phyloP scores from a whole-genome alignment of 2,329 filamentous ascomycete species.

The Aspergillus uvarum region DNA sequence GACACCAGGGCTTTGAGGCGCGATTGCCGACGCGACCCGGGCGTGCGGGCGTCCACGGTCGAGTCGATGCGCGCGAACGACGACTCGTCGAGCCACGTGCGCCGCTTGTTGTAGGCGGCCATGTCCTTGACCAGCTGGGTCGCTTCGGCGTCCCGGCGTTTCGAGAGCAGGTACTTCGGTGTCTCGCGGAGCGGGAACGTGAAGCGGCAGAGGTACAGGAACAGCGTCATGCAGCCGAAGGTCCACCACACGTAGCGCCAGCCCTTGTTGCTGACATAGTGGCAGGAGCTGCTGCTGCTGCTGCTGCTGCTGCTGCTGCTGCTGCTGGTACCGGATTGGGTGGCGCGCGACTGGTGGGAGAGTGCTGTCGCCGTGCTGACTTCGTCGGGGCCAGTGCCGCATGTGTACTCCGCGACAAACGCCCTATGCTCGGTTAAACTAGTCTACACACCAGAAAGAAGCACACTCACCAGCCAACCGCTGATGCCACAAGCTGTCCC shows the following conservation, averaged over 20 bases:
- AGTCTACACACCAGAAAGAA: too few species aligned
- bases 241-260: slow-evolving; percentile 28
- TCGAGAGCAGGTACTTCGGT: slow-evolving; percentile 20
- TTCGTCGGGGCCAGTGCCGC: slow-evolving; percentile 23
- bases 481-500: slow-evolving; percentile 19
- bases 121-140: slow-evolving; percentile 23
- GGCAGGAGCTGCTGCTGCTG: slow-evolving; percentile 20
- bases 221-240: slow-evolving; percentile 23
- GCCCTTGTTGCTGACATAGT: slow-evolving; percentile 24
- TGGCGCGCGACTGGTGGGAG: slow-evolving; percentile 3
- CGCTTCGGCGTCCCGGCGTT: slow-evolving; percentile 19
- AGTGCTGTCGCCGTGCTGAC: slow-evolving; percentile 15
- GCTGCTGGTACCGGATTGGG: slow-evolving; percentile 4
- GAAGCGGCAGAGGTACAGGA: slow-evolving; percentile 22
- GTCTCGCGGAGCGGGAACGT: slow-evolving; percentile 19
- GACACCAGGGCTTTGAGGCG: slow-evolving; percentile 5
- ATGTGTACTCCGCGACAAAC: slow-evolving; percentile 23
- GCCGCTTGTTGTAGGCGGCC: slow-evolving; percentile 14
- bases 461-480: slow-evolving; percentile 19
- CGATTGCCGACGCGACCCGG: neutral
- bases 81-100: slow-evolving; percentile 20
- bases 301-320: slow-evolving; percentile 19
- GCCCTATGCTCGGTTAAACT: slow-evolving; percentile 13
- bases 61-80: slow-evolving; percentile 22
- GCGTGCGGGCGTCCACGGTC: slow-evolving; percentile 12